Conservation (phyloP, 1,139 yeast species). For the Taphrina confusa region DNA sequence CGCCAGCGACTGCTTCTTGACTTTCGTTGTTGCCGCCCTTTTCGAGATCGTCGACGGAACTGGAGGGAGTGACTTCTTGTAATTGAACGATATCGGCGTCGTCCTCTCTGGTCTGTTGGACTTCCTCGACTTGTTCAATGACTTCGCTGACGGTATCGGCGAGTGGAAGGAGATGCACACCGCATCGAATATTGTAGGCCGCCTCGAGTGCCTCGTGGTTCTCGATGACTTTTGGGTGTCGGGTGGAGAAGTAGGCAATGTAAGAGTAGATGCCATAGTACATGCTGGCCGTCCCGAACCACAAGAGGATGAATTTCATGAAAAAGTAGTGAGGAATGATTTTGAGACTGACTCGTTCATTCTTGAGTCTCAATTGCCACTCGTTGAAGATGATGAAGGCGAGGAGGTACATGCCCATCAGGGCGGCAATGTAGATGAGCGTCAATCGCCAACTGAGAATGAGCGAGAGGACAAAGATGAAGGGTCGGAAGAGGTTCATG, state of each 20-base stretch:
- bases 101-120: slow-evolving; percentile 17
- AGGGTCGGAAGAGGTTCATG: slow-evolving; percentile 24
- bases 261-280: slow-evolving; percentile 21
- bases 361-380: slow-evolving; percentile 12
- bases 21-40: neutral
- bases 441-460: neutral
- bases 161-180: slow-evolving; percentile 3
- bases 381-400: slow-evolving; percentile 21
- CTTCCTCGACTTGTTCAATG: slow-evolving; percentile 28
- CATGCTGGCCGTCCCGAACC: slow-evolving; percentile 20
- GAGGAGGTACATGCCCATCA: slow-evolving; percentile 5
- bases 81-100: neutral
- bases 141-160: slow-evolving; percentile 16
- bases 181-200: slow-evolving; percentile 18
- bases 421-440: slow-evolving; percentile 1
- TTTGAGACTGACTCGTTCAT: slow-evolving; percentile 13
- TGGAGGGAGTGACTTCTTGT: neutral
- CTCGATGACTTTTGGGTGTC: slow-evolving; percentile 25
- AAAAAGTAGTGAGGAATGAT: slow-evolving; percentile 18
- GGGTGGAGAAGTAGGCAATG: slow-evolving; percentile 12
- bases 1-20: neutral
- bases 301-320: slow-evolving; percentile 22
- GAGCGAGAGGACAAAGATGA: slow-evolving; percentile 20
- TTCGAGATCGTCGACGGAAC: slow-evolving; percentile 6
- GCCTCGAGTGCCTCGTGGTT: slow-evolving; percentile 24